Conservation (phyloP, 2,329 filamentous ascomycete genomes). For the Trichophyton equinum region DNA sequence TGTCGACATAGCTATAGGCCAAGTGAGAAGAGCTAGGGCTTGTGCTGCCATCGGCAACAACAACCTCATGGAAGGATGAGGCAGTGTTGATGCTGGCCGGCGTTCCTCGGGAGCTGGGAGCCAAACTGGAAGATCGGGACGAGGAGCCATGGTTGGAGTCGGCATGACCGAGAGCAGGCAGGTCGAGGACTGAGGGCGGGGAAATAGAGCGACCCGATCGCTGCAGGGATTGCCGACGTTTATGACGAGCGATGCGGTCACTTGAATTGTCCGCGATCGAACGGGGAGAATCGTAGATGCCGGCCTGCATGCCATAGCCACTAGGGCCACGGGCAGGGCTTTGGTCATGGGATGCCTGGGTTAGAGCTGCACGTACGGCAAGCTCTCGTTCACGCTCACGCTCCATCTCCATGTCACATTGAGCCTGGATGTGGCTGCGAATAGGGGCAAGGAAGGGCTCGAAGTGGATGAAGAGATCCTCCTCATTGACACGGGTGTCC, state of each 20-base stretch:
- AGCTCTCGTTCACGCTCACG: slow-evolving; percentile 8
- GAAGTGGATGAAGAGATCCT: slow-evolving; percentile 77
- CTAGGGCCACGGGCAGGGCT: slow-evolving; percentile 6
- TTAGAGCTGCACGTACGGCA: not conserved
- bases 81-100: slow-evolving; percentile 31
- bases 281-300: slow-evolving; percentile 21
- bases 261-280: slow-evolving; percentile 19
- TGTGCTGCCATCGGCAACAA: slow-evolving; percentile 22
- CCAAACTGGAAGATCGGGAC: slow-evolving; percentile 32
- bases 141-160: slow-evolving; percentile 29
- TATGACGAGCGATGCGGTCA: slow-evolving; percentile 26
- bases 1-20: slow-evolving; percentile 21
- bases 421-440: slow-evolving; percentile 32
- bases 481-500: slow-evolving; percentile 74
- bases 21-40: slow-evolving; percentile 27
- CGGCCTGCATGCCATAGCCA: not conserved
- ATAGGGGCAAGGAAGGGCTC: slow-evolving; percentile 83
- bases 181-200: slow-evolving; percentile 33
- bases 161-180: slow-evolving; percentile 31
- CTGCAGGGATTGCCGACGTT: slow-evolving; percentile 27
- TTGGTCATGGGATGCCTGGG: slow-evolving; percentile 6
- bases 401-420: slow-evolving; percentile 9
- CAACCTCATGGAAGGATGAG: slow-evolving; percentile 23
- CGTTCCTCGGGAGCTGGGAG: slow-evolving; percentile 31
- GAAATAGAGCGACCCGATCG: slow-evolving; percentile 30